Base-by-base conservation (phyloP, 1,139 yeast species). In the Saccharomyces pastorianus region DNA sequence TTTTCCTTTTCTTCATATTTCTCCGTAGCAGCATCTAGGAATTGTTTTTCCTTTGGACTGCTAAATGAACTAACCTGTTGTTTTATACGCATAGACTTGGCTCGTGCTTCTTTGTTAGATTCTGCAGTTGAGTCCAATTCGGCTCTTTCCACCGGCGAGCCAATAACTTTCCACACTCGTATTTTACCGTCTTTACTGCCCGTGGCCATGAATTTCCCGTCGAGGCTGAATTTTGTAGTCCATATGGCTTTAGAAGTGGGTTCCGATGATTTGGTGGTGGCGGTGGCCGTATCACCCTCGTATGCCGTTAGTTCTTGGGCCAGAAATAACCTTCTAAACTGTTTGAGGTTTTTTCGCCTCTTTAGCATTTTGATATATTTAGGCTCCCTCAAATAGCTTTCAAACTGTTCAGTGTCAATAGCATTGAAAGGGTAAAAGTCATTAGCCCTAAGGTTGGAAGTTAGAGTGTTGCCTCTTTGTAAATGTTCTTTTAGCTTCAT, bases 191-290 rank as follows among this genome's bases (percentile, higher is more conserved):
- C 91, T 58, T 86, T 80, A 8, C 96, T 96, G 0, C 93, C 96
- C 0, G 88, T 82, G 0, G 96, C 96, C 61, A 90, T 68, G 65
- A 78, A 88, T 66, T 81, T 83, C 7, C 97, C 97, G 71, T 90
- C 96, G 26, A 71, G 71, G 58, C 88, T 83, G 69, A 90, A 89
- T 60, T 82, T 80, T 74, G 88, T 76, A 17, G 83, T 80, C 81
- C 90, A 88, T 7, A 86, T 76, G 17, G 91, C 88, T 41, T 73
- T 73, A 13, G 65, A 49, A n/a, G 51, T 44, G 28, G 41, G 26
- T 17, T 48, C 49, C 48, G 48, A 14, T 46, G 48, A 26, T 13
- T 27, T 27, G 31, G 23, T 26, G 49, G 51, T 7, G 50, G 51
- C 28, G 28, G 58, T 6, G 50, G 42, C 8, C 13, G 46, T n/a